Evolutionary conservation across 371 early-diverging fungal species (phyloP).

Genomic region (Nosema bombycis): DNA sequence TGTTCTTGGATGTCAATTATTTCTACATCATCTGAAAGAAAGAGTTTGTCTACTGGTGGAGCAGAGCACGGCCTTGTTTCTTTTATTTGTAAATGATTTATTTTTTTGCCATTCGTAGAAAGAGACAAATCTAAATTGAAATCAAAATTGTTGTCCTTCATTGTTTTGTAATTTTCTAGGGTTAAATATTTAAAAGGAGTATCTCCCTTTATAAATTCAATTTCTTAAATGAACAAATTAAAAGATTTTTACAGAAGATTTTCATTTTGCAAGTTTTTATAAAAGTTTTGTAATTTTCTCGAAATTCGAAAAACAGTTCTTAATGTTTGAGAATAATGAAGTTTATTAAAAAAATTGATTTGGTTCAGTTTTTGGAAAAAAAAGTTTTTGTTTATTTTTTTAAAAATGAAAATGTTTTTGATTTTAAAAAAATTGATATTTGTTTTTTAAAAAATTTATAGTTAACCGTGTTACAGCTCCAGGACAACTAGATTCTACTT

Average conservation of each 20-base stretch:
- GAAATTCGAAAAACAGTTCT: not conserved
- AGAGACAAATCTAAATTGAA: not conserved
- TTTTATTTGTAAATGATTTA: not conserved
- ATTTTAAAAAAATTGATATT: too few species aligned
- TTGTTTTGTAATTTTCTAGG: not conserved
- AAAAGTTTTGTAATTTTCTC: not conserved
- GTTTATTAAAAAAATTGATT: not conserved
- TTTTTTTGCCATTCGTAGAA: not conserved
- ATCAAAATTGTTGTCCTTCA: not conserved
- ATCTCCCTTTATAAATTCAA: slow-evolving; percentile 12
- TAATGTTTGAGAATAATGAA: not conserved
- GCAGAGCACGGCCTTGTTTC: slow-evolving; percentile 46
- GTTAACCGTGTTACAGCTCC: too few species aligned
- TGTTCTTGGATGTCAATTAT: slow-evolving; percentile 54
- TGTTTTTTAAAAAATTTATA: too few species aligned
- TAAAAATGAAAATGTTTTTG: too few species aligned
- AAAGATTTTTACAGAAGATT: not conserved
- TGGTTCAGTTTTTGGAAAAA: too few species aligned
- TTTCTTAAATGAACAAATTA: slow-evolving; percentile 15
- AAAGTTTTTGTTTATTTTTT: too few species aligned
- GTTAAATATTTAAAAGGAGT: slow-evolving; percentile 12
- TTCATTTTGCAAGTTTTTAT: not conserved
- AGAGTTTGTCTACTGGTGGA: slow-evolving; percentile 56
- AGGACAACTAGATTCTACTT: too few species aligned
- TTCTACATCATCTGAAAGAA: slow-evolving; percentile 50